A percentile compares a stretch with the other conserved stretches of the same genome.
These are phyloP conservation scores for Candida ipomoeae DNA, from an alignment of 805 yeast species.

Conservation along the genomic window DNA sequence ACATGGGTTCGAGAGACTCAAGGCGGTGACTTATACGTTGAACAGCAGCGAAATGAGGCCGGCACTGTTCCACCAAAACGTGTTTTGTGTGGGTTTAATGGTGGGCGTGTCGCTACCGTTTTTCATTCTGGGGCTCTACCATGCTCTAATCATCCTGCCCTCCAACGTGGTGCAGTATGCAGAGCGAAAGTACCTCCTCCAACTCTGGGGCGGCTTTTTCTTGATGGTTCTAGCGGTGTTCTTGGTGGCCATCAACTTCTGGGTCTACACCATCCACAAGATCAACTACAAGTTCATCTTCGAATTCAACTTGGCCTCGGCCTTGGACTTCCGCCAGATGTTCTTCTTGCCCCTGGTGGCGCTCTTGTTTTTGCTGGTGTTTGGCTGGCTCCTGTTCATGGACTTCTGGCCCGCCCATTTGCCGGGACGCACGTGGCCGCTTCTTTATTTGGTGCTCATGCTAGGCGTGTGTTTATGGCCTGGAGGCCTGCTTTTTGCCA, in stretches of 20 bases:
- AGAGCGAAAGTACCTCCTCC: slow-evolving; percentile 62
- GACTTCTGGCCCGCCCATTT: slow-evolving; percentile 58
- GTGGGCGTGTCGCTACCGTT: slow-evolving; percentile 72
- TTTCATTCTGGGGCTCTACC: slow-evolving; percentile 52
- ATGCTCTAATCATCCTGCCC: slow-evolving; percentile 40
- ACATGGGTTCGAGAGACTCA: slow-evolving; percentile 64
- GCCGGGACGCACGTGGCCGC: slow-evolving; percentile 75
- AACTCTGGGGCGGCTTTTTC: slow-evolving; percentile 91
- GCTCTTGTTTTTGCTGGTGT: slow-evolving; percentile 52
- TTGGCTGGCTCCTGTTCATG: slow-evolving; percentile 73
- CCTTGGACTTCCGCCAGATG: slow-evolving; percentile 62
- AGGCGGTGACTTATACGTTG: slow-evolving; percentile 38
- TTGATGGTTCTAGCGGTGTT: slow-evolving; percentile 55
- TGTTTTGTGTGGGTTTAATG: slow-evolving; percentile 62
- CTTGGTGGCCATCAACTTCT: slow-evolving; percentile 65
- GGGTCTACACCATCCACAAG: slow-evolving; percentile 67
- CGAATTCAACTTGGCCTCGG: slow-evolving; percentile 71
- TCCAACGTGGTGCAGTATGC: slow-evolving; percentile 35
- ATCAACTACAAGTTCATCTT: slow-evolving; percentile 90
- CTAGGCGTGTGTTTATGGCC: slow-evolving; percentile 57
- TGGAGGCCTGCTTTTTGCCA: slow-evolving; percentile 47
- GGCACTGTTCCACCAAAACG: slow-evolving; percentile 35
- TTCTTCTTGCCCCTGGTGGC: slow-evolving; percentile 59
- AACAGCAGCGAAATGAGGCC: slow-evolving; percentile 26
- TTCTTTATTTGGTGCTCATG: slow-evolving; percentile 61